Percentiles rank a stretch among this genome's conserved stretches.
Evolutionary conservation across 495 filamentous ascomycete genomes (phyloP).

Genomic region (Hypoxylon crocopeplum): DNA sequence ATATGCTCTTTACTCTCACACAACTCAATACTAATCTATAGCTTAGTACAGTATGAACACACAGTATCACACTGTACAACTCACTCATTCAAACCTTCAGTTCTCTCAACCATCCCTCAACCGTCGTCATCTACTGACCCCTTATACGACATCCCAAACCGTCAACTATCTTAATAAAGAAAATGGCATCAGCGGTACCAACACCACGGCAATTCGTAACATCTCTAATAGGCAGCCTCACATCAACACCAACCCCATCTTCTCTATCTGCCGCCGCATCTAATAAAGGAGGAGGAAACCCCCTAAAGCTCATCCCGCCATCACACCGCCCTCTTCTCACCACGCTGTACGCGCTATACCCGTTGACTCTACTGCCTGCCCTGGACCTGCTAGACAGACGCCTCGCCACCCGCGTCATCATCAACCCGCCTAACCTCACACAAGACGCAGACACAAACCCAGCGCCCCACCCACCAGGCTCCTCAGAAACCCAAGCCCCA

Average conservation of each 20-base stretch:
- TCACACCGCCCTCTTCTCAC: conserved; percentile 55
- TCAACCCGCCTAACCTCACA: conserved; percentile 36
- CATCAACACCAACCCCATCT: conserved; percentile 42
- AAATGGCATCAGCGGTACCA: conserved; percentile 40
- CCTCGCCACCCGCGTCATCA: conserved; percentile 58
- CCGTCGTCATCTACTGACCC: not conserved
- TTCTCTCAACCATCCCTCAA: not conserved
- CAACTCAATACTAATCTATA: too few relatives aligned
- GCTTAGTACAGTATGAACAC: not conserved
- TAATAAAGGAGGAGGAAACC: conserved; percentile 36
- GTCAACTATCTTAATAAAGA: not conserved
- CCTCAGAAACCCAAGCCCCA: conserved; percentile 4
- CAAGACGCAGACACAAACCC: not conserved
- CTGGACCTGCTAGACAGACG: conserved; percentile 81
- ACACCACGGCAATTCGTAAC: conserved; percentile 52
- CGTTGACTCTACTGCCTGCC: conserved; percentile 68
- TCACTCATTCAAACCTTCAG: not conserved
- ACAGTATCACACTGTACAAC: not conserved
- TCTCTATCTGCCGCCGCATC: not conserved
- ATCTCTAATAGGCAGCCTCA: conserved; percentile 52
- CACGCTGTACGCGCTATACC: conserved; percentile 71
- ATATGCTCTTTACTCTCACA: too few relatives aligned
- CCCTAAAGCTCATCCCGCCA: conserved; percentile 47
- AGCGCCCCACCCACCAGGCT: not conserved
- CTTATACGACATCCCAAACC: not conserved